Evolutionary conservation across 106 monocot genomes (phyloP).

Genomic region (Acanthochlamys bracteata): DNA sequence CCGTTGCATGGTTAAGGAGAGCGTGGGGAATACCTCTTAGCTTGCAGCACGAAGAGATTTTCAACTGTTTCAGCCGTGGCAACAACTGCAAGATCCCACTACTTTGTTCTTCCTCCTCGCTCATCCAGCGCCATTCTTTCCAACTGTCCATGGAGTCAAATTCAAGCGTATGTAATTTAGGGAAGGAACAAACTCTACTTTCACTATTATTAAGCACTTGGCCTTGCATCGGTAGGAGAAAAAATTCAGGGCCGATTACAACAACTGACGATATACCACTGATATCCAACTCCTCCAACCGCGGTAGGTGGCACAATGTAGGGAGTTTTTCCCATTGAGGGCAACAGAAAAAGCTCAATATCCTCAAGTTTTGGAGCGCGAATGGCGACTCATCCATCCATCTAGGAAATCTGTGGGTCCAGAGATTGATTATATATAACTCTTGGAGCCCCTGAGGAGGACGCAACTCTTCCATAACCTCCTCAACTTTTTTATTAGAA

Average conservation of each 20-base stretch:
- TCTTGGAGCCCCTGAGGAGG: too few species aligned
- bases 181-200: constrained; percentile 1
- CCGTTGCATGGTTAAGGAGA: neutral
- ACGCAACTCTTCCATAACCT: too few species aligned
- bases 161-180: neutral
- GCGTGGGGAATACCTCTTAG: neutral
- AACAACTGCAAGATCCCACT: neutral
- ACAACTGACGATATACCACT: neutral
- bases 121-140: neutral
- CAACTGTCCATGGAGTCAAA: neutral
- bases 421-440: too few species aligned
- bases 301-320: too few species aligned
- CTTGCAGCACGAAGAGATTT: neutral
- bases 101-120: neutral
- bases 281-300: too few species aligned
- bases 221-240: neutral
- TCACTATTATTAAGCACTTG: neutral
- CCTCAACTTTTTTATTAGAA: neutral
- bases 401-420: too few species aligned
- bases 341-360: too few species aligned
- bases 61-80: neutral
- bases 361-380: too few species aligned
- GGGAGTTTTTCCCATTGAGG: too few species aligned
- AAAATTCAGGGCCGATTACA: constrained; percentile 20
- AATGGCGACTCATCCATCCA: too few species aligned